Percentiles rank a stretch among this genome's conserved stretches.
Evolutionary conservation across 164 flowering plant genomes (phyloP).

Genomic region (Buxus sempervirens): DNA sequence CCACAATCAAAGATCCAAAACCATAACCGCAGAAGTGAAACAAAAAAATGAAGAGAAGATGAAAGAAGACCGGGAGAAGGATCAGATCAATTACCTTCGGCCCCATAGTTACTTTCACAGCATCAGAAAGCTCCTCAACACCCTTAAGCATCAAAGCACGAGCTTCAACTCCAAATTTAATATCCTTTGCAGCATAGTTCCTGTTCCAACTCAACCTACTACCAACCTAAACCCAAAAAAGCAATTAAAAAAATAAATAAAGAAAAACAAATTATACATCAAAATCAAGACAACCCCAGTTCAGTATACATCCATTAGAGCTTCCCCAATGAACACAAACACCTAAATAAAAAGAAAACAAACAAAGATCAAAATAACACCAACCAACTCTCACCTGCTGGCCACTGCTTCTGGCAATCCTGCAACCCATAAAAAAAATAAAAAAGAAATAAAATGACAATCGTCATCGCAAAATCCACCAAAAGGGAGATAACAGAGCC

Average conservation of each 20-base stretch:
- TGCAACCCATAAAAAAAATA: constrained; percentile 5
- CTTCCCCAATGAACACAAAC: background rate
- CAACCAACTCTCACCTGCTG: constrained; percentile 18
- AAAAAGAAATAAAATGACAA: too few species aligned
- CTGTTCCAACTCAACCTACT: constrained; percentile 76
- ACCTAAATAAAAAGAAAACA: background rate
- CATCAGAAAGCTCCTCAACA: constrained; percentile 97
- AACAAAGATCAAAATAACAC: too few species aligned
- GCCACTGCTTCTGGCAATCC: constrained; percentile 22
- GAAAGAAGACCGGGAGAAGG: background rate
- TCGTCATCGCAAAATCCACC: background rate
- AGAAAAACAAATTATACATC: background rate
- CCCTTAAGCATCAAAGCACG: constrained; percentile 94
- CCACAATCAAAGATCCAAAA: background rate
- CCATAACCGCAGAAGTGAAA: background rate
- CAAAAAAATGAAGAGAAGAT: too few species aligned
- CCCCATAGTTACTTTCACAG: constrained; percentile 97
- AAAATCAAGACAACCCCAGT: background rate
- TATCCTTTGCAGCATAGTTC: constrained; percentile 92
- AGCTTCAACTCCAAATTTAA: constrained; percentile 88
- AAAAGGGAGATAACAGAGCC: background rate
- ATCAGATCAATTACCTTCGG: constrained; percentile 56
- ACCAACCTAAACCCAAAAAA: constrained; percentile 40
- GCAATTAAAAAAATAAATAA: background rate
- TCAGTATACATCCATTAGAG: constrained; percentile 1